Evolutionary conservation across 2,329 filamentous ascomycete genomes (phyloP), one percentile per base, ranked within the genome.

Genomic region (Grosmannia penicillata): DNA sequence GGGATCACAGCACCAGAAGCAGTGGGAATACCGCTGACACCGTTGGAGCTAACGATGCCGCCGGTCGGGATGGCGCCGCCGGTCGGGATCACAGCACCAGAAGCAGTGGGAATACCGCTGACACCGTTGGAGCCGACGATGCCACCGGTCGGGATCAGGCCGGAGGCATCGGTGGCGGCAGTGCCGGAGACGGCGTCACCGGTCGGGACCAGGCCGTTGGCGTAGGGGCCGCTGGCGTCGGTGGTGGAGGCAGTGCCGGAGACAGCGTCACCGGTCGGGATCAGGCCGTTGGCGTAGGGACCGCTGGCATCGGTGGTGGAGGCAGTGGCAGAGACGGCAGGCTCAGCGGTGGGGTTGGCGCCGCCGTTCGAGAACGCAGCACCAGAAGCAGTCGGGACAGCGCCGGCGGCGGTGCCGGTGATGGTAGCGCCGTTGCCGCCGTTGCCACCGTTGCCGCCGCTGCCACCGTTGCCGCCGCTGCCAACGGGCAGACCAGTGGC

Each of bases 381-480:
- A 24, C 19, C 14, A 19, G 28, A 21, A 22, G 18, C 15, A n/a
- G 24, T 19, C 18, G 13, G 10, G 30, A 4, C 17, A 22, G 13
- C 4, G 26, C 14, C 10, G 32, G 26, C 8, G 33, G 24, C 10
- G 18, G 3, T 17, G 31, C 13, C 8, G 22, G 6, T 23, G 30
- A 7, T 6, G 34, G 10, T 11, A n/a, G n/a, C n/a, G 24, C 28
- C n/a, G 19, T 49, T 29, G 46, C 48, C 51, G 42, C 40, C 42
- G 11, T 43, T 43, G n/a, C 9, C 23, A 27, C 15, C 9, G 33
- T n/a, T n/a, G 33, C 15, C 28, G 28, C 28, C 14, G 29, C 29
- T 32, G 30, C n/a, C n/a, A n/a, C n/a, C n/a, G n/a, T n/a, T n/a
- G n/a, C n/a, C n/a, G n/a, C n/a, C n/a, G n/a, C n/a, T n/a, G n/a